A percentile compares a stretch with the other conserved stretches of the same genome.
These are phyloP conservation scores for Rhodotorula kratochvilovae DNA, from an alignment of 768 basidiomycete species.

Conservation along the genomic window DNA sequence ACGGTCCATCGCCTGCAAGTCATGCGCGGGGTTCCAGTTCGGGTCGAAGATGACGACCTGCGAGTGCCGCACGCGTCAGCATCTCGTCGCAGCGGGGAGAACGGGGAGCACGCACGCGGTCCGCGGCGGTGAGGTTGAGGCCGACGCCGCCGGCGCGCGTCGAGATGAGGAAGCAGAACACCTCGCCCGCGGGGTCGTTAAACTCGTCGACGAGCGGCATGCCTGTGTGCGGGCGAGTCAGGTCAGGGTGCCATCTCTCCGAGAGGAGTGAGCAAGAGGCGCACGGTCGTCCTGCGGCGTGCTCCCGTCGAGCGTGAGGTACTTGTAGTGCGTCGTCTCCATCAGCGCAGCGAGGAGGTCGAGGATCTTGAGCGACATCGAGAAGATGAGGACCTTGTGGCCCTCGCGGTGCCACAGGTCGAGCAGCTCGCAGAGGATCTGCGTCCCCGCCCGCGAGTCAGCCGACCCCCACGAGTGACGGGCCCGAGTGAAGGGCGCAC, in stretches of 20 bases:
- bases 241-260: not conserved
- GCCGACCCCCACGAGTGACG: too few relatives aligned
- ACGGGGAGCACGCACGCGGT: constrained; percentile 74
- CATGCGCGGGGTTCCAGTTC: constrained; percentile 96
- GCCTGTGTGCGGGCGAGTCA: constrained; percentile 51
- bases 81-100: constrained; percentile 42
- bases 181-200: constrained; percentile 80
- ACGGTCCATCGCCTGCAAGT: constrained; percentile 58
- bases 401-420: constrained; percentile 60
- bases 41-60: constrained; percentile 50
- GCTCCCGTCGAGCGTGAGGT: constrained; percentile 64
- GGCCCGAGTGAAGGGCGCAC: constrained; percentile 52
- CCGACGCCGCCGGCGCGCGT: constrained; percentile 93
- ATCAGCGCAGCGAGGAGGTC: constrained; percentile 32
- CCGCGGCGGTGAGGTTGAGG: constrained; percentile 86
- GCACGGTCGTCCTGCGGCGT: constrained; percentile 63
- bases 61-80: not conserved
- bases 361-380: constrained; percentile 54
- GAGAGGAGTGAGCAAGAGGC: constrained; percentile 42
- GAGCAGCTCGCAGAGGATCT: constrained; percentile 68
- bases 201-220: constrained; percentile 87
- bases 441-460: not conserved
- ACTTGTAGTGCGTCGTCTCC: constrained; percentile 23
- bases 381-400: constrained; percentile 90
- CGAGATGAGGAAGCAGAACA: constrained; percentile 90